Percentiles rank a stretch among this genome's conserved stretches.
Conservation (phyloP, 129 eudicot species). For the Escallonia herrerae region DNA sequence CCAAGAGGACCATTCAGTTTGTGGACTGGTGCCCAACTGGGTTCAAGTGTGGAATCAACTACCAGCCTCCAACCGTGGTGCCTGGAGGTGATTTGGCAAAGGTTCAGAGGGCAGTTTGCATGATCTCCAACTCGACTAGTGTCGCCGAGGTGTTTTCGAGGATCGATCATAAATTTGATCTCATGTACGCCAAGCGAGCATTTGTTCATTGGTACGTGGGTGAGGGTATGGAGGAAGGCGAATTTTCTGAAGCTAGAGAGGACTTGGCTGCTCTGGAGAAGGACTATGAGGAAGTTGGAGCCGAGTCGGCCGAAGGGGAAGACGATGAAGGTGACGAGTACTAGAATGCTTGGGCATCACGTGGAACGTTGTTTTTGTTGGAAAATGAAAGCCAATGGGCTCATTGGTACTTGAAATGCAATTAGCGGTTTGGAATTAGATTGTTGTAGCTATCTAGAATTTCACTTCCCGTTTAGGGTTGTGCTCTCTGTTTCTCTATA, state of each 20-base stretch:
- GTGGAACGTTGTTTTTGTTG: neutral
- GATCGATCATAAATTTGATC: conserved; percentile 39
- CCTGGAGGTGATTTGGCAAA: conserved; percentile 42
- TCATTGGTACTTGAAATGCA: conserved; percentile 31
- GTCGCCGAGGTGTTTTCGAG: conserved; percentile 42
- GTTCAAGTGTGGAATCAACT: conserved; percentile 34
- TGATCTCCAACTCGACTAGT: conserved; percentile 35
- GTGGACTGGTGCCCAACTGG: conserved; percentile 43
- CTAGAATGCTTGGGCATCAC: neutral
- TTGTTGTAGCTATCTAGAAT: no score
- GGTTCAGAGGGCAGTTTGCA: conserved; percentile 41
- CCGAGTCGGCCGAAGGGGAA: conserved; percentile 31
- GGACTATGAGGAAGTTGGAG: conserved; percentile 43
- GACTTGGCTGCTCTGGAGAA: conserved; percentile 37
- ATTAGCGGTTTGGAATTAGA: no score
- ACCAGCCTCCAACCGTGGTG: conserved; percentile 29
- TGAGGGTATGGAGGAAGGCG: conserved; percentile 44
- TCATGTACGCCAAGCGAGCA: conserved; percentile 39
- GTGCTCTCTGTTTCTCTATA: no score
- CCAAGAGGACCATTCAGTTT: conserved; percentile 31
- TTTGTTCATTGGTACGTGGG: conserved; percentile 45
- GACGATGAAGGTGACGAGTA: conserved; percentile 30
- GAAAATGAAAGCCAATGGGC: conserved; percentile 35
- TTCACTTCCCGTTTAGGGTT: no score
- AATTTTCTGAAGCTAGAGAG: conserved; percentile 35